Conservation (phyloP, 257 asterid species). For the Nicotiana knightiana region DNA sequence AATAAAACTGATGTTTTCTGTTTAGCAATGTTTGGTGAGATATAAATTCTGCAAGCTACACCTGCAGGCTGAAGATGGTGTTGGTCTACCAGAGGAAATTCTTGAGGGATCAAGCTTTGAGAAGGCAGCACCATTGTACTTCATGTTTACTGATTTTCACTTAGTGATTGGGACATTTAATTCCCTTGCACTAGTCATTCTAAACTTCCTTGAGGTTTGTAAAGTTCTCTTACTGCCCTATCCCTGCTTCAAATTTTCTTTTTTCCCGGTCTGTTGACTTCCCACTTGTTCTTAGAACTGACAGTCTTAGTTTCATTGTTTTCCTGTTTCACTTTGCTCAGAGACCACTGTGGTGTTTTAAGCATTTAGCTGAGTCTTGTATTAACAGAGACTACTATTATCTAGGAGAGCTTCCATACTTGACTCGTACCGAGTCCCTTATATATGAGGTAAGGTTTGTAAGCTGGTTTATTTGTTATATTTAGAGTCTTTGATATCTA, state of each 20-base stretch:
- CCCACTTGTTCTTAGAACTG: not conserved
- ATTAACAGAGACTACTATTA: slow-evolving; percentile 61
- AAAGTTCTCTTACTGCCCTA: not conserved
- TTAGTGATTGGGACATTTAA: slow-evolving; percentile 63
- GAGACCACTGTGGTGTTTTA: slow-evolving; percentile 91
- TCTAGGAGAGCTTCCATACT: slow-evolving; percentile 79
- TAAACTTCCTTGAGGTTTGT: slow-evolving; percentile 54
- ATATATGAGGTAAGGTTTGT: slow-evolving; percentile 61
- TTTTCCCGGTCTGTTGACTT: not conserved
- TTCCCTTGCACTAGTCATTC: slow-evolving; percentile 65
- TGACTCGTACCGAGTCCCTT: slow-evolving; percentile 56
- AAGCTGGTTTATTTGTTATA: not conserved
- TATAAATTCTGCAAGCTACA: not conserved
- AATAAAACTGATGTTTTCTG: not conserved
- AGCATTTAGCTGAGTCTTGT: slow-evolving; percentile 40
- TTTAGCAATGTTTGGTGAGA: not conserved
- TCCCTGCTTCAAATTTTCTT: not conserved
- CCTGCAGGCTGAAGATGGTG: slow-evolving; percentile 91
- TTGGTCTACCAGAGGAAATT: slow-evolving; percentile 90
- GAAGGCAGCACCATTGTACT: slow-evolving; percentile 52
- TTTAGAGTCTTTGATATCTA: not conserved
- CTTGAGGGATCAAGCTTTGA: slow-evolving; percentile 74
- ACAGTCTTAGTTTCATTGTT: slow-evolving; percentile 5
- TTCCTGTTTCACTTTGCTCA: slow-evolving; percentile 28
- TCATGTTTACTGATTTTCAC: slow-evolving; percentile 64